Base-by-base conservation (phyloP, 2,329 filamentous ascomycete genomes). In the Sclerotinia borealis region DNA sequence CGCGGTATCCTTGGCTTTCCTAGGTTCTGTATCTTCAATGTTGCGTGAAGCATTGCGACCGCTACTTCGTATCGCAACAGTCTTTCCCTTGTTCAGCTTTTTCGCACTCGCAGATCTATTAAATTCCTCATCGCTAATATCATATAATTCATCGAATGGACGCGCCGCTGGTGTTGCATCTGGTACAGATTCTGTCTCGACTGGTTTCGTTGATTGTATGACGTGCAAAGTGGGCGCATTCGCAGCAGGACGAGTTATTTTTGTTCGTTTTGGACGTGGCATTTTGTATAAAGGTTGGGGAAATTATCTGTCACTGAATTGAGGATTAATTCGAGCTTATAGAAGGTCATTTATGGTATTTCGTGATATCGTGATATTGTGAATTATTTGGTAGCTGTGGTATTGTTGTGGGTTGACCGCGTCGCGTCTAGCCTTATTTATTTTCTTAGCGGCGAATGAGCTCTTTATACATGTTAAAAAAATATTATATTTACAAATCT, bases 61-160 rank as follows among this genome's bases (percentile, higher is more conserved):
- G 37, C 49, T 56, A 29, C 22, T 48, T 48, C 41, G 52, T 43
- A 36, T 47, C n/a, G 52, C 59, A 27, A 48, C 45, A 27, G 61
- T 61, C 59, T 69, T 71, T 50, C 34, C 68, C 22, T 70, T 69
- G 22, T 60, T 64, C 49, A 64, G 68, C 39, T 25, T 62, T 49
- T 67, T 69, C 48, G 63, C 63, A 41, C 39, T 54, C 66, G 64
- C 62, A 55, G 52, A 65, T 39, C n/a, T 59, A 17, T 48, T 54
- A 6, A 25, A 63, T 45, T 65, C 72, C 19, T 58, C 61, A 62
- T 74, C 73, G 58, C 72, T 74, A 29, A 70, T 67, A 69, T 74
- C 72, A 47, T 74, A 71, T 37, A 72, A 50, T 62, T 74, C 70
- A 60, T 73, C 52, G 37, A 70, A 71, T 5, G 61, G 50, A 41